Base-by-base conservation (phyloP, 768 basidiomycete genomes). In the Suillus occidentalis region DNA sequence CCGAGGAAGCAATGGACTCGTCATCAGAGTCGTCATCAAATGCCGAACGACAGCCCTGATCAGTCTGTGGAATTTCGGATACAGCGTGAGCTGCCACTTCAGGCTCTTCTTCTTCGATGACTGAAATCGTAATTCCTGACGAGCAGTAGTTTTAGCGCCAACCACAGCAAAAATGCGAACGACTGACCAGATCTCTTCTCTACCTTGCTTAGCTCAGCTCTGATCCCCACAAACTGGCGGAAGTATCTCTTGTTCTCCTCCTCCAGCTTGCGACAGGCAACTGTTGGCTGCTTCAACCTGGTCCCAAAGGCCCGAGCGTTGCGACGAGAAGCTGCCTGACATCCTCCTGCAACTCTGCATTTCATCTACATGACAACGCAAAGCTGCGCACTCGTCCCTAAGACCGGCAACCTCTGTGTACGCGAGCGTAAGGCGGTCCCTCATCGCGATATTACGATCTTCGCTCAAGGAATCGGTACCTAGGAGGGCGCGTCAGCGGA, bases 1-100 rank as follows among this genome's bases (percentile, higher is more conserved):
- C 34, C 20, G 53, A 55, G 10, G 53, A 55, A 36, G 53, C 10
- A 20, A 55, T n/a, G 12, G 53, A 36, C 53, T 36, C 53, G 12
- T 55, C 53, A 34, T 55, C 53, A 55, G 53, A n/a, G 53, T 55
- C 53, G 1, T 55, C 34, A n/a, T 55, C 53, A 55, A 55, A 55
- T 34, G 31, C 53, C 53, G 31, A 55, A 55, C 20, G 31, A 36
- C 53, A 36, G 6, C 20, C 20, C 3, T 36, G 53, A 36, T 34
- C 34, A 36, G 34, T 12, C 20, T 12, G 31, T 12, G 53, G 10
- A 55, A 55, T 20, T 36, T 53, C 18, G 10, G 1, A 20, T 10
- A 34, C 9, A 10, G 52, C 5, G 12, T 10, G 18, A 20, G 18
- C 28, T 31, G 18, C 28, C 4, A 52, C 9, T 31, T 55, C 53